Conservation (phyloP, 2,329 filamentous ascomycete genomes). For the Cadophora gregata region DNA sequence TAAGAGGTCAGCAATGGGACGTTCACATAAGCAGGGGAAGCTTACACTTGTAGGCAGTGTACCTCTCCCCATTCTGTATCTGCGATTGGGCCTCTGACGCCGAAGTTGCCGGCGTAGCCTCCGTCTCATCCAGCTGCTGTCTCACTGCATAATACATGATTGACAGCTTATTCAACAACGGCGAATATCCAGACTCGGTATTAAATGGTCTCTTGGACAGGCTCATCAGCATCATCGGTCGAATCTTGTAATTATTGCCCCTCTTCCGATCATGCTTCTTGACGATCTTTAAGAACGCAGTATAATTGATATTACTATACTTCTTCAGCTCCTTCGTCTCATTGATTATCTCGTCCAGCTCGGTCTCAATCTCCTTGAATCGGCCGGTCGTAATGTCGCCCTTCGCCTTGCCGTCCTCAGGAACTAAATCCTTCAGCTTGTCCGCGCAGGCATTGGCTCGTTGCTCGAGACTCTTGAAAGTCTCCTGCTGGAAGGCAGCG, state of each 20-base stretch:
- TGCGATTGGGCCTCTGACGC: conserved; percentile 53
- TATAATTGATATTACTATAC: conserved; percentile 96
- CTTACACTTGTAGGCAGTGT: conserved; percentile 86
- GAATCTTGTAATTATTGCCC: conserved; percentile 83
- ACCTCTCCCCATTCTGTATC: conserved; percentile 71
- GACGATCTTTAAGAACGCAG: conserved; percentile 94
- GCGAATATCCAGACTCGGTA: conserved; percentile 86
- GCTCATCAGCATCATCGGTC: conserved; percentile 89
- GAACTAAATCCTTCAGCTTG: conserved; percentile 80
- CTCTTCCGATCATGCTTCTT: conserved; percentile 99
- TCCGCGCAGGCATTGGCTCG: conserved; percentile 63
- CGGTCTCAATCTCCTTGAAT: conserved; percentile 74
- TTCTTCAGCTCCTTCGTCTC: conserved; percentile 93
- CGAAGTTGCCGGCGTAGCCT: conserved; percentile 47
- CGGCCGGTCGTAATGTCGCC: conserved; percentile 55
- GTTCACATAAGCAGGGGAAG: conserved; percentile 20
- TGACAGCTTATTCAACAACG: conserved; percentile 87
- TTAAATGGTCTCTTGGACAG: conserved; percentile 92
- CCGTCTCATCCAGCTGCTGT: conserved; percentile 73
- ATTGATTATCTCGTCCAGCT: conserved; percentile 87
- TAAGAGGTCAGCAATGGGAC: conserved; percentile 42
- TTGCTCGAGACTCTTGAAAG: conserved; percentile 63
- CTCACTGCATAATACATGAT: conserved; percentile 96
- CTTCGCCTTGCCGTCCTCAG: conserved; percentile 61
- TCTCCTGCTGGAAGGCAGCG: conserved; percentile 83